Evolutionary conservation across 768 basidiomycete species (phyloP), one percentile per base, ranked within the genome.

Genomic region (Tricholomella constricta): DNA sequence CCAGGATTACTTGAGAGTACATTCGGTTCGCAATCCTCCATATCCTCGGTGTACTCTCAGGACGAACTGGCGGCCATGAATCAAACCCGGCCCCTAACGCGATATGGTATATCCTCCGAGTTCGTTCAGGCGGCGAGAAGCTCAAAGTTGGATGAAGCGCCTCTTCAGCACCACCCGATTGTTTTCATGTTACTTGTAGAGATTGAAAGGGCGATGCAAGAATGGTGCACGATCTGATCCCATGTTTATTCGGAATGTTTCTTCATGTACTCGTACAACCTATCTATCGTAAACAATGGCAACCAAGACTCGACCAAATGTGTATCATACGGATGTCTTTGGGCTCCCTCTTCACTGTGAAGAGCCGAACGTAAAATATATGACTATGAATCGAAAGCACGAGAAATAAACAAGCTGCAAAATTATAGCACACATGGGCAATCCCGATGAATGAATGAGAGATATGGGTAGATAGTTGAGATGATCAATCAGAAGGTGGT

Each of bases 401-500:
- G 46, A 15, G 46, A 19, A 42, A 56, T 48, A 48, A 48, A 43
- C 47, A 47, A 32, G 11, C 14, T 51, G 47, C 37, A 46, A 35
- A 11, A 34, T 11, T 45, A 48, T 27, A 45, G 38, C 29, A 48
- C 26, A 34, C 34, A 48, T 43, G 37, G 29, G 48, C 25, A 25
- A 49, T 44, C 40, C 25, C 19, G 31, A 42, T 32, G 44, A 15
- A 51, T 23, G 17, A 25, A 40, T 19, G 23, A 23, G 8, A 51
- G 37, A 54, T 45, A 27, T 38, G 12, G 32, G 42, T 22, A 22
- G 26, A 51, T n/a, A n/a, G n/a, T n/a, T n/a, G 31, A 46, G 7
- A 11, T 15, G n/a, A 17, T 23, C 17, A 12, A 54, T 63, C 35
- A 78, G 59, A 89, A 89, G 11, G 81, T 85, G 44, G 71, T 83